phyloP scores from a whole-genome alignment of 2,329 filamentous ascomycete species.

The Cadophora sp. region DNA sequence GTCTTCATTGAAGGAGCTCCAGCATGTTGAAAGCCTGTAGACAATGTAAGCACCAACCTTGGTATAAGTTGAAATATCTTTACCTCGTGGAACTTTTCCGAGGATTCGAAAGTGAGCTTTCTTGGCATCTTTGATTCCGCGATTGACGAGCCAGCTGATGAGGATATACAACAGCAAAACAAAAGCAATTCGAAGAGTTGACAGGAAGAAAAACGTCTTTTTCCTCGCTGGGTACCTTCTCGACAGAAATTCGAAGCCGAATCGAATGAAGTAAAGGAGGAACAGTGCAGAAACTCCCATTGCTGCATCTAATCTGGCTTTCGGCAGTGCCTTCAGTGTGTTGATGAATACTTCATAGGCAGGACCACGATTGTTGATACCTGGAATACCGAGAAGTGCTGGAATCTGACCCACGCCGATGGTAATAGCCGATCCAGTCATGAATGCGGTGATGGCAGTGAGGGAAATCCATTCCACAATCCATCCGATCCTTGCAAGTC shows the following conservation, averaged over 20 bases:
- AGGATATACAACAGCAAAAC: constrained; percentile 92
- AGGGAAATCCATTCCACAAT: constrained; percentile 93
- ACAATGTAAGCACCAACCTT: background rate
- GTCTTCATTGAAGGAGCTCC: constrained; percentile 72
- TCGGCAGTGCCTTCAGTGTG: constrained; percentile 73
- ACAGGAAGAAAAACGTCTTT: constrained; percentile 85
- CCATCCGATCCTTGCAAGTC: constrained; percentile 82
- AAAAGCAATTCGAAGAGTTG: constrained; percentile 87
- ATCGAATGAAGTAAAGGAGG: constrained; percentile 79
- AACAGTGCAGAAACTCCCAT: constrained; percentile 85
- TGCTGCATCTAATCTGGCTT: constrained; percentile 76
- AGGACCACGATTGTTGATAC: constrained; percentile 70
- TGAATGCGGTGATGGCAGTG: constrained; percentile 90
- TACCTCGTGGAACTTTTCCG: constrained; percentile 77
- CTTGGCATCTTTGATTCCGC: constrained; percentile 58
- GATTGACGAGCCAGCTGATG: constrained; percentile 86
- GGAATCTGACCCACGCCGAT: constrained; percentile 87
- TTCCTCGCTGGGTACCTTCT: constrained; percentile 72
- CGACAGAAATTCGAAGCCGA: constrained; percentile 66
- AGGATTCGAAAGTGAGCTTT: constrained; percentile 78
- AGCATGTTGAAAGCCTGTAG: constrained; percentile 70
- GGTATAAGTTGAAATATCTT: background rate
- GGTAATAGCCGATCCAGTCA: constrained; percentile 93
- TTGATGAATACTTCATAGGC: constrained; percentile 88
- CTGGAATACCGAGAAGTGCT: constrained; percentile 81